These are phyloP conservation scores for Platanus orientalis DNA, from an alignment of 164 flowering plant genomes.

Conservation along the genomic window DNA sequence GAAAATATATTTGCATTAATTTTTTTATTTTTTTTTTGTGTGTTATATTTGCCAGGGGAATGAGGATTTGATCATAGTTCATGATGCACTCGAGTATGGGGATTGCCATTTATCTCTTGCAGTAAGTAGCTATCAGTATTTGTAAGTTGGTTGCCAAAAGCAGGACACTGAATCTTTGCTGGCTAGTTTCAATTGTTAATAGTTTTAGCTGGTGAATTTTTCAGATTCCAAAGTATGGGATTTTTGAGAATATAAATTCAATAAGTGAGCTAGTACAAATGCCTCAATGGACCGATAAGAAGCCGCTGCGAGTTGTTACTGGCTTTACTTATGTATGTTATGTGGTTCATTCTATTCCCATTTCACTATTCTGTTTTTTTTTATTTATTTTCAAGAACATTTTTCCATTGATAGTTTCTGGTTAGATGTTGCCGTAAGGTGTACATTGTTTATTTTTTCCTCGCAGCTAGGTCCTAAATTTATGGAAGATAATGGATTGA, in stretches of 20 bases:
- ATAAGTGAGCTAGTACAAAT: conserved; percentile 70
- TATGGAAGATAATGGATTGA: conserved; percentile 73
- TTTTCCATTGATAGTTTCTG: conserved; percentile 2
- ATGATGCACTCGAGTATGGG: conserved; percentile 88
- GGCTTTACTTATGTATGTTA: conserved; percentile 80
- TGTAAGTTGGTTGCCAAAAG: not conserved
- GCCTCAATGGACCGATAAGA: conserved; percentile 93
- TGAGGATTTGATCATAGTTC: conserved; percentile 83
- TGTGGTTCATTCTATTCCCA: not conserved
- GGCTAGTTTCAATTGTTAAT: conserved; percentile 3
- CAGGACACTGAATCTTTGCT: not conserved
- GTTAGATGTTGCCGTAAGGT: not conserved
- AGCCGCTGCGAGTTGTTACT: conserved; percentile 91
- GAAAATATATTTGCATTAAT: not conserved
- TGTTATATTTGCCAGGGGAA: conserved; percentile 43
- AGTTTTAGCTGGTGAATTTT: conserved; percentile 2
- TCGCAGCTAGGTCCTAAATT: conserved; percentile 84
- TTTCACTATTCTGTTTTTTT: not conserved
- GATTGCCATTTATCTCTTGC: conserved; percentile 88
- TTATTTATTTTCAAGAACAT: not conserved
- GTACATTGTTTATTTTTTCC: conserved; percentile 1
- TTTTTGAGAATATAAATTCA: conserved; percentile 90
- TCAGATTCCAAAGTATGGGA: conserved; percentile 94
- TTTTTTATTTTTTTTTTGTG: not conserved
- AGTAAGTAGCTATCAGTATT: conserved; percentile 37